Percentiles rank a stretch among this genome's conserved stretches.
These are phyloP conservation scores for Gymnopilus dilepis DNA, from an alignment of 768 basidiomycete genomes.

Conservation along the genomic window DNA sequence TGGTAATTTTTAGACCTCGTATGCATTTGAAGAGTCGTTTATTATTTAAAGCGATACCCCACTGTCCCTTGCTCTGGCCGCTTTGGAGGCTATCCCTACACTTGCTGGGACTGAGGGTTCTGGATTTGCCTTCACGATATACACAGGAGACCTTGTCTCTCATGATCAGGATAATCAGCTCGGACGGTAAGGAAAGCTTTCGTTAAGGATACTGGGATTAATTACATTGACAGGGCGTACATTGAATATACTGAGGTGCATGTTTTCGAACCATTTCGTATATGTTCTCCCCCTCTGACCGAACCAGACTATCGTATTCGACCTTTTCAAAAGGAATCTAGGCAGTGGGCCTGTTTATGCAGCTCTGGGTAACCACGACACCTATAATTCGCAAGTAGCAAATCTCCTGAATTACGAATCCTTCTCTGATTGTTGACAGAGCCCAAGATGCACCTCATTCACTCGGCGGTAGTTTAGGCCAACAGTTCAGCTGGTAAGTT, in stretches of 20 bases:
- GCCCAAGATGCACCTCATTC: slow-evolving; percentile 67
- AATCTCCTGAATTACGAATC: neutral
- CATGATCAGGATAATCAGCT: slow-evolving; percentile 72
- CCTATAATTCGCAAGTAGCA: slow-evolving; percentile 60
- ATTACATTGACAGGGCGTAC: slow-evolving; percentile 48
- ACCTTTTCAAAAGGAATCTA: slow-evolving; percentile 65
- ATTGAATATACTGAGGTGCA: slow-evolving; percentile 67
- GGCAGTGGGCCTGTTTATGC: slow-evolving; percentile 75
- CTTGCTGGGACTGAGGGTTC: slow-evolving; percentile 63
- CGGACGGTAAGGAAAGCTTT: slow-evolving; percentile 48
- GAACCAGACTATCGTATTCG: slow-evolving; percentile 62
- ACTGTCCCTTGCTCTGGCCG: slow-evolving; percentile 60
- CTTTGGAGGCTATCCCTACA: slow-evolving; percentile 68
- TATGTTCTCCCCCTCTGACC: neutral
- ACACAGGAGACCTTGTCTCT: slow-evolving; percentile 76
- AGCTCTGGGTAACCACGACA: slow-evolving; percentile 80
- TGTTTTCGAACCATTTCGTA: neutral
- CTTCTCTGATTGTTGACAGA: slow-evolving; percentile 32
- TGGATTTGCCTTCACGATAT: slow-evolving; percentile 70
- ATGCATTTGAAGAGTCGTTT: neutral
- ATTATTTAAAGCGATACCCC: slow-evolving; percentile 59
- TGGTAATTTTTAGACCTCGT: slow-evolving; percentile 47
- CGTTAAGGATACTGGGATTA: neutral
- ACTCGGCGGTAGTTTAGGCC: slow-evolving; percentile 55
- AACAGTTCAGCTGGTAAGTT: slow-evolving; percentile 69